These are phyloP conservation scores for Hypoxylon subgilvum DNA, from an alignment of 495 filamentous ascomycete genomes.

Conservation along the genomic window DNA sequence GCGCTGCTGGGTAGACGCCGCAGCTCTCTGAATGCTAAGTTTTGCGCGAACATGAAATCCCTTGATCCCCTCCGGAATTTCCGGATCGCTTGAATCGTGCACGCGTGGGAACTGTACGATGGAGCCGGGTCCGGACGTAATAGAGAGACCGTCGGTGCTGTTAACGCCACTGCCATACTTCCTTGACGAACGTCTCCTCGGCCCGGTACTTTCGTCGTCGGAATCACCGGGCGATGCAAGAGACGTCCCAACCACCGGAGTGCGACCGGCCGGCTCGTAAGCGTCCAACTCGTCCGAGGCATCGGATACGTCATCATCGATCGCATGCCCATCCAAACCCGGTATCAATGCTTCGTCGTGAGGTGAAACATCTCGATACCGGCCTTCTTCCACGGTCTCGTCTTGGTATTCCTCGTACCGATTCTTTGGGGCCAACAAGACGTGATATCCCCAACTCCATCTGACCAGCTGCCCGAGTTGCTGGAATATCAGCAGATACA, in stretches of 20 bases:
- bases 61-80: slow-evolving; percentile 42
- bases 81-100: slow-evolving; percentile 41
- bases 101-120: slow-evolving; percentile 56
- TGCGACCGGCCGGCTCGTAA: slow-evolving; percentile 55
- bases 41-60: slow-evolving; percentile 40
- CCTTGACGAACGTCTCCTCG: slow-evolving; percentile 32
- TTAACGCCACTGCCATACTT: slow-evolving; percentile 16
- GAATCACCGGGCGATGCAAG: slow-evolving; percentile 50
- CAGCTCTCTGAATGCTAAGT: slow-evolving; percentile 19
- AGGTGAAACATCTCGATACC: slow-evolving; percentile 63
- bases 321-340: slow-evolving; percentile 36
- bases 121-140: slow-evolving; percentile 35
- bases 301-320: slow-evolving; percentile 16
- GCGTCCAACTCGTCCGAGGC: slow-evolving; percentile 46
- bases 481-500: slow-evolving; percentile 96
- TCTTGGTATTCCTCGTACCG: slow-evolving; percentile 67
- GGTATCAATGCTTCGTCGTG: slow-evolving; percentile 42
- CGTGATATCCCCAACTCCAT: slow-evolving; percentile 98
- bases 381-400: slow-evolving; percentile 68
- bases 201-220: slow-evolving; percentile 46
- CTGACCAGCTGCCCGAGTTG: slow-evolving; percentile 93
- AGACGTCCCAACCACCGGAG: slow-evolving; percentile 51
- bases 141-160: slow-evolving; percentile 6
- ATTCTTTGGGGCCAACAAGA: slow-evolving; percentile 80
- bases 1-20: slow-evolving; percentile 50